phyloP scores from a whole-genome alignment of 2,329 filamentous ascomycete genomes.

The Chaetomium strumarium region DNA sequence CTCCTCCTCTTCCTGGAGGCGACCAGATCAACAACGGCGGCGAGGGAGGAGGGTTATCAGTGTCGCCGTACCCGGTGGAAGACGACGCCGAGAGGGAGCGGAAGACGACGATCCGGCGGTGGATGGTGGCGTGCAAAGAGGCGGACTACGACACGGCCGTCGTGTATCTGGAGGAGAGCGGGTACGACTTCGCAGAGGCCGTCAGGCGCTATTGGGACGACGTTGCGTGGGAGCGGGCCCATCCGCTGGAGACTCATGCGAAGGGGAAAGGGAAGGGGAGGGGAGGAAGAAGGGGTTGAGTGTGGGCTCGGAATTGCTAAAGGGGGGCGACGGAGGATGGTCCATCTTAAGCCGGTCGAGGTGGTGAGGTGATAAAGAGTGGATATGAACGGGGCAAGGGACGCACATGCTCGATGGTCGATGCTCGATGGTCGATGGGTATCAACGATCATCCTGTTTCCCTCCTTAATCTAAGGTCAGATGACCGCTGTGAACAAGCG shows the following conservation, averaged over 20 bases:
- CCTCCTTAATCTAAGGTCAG: background rate
- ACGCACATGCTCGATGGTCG: too few relatives aligned
- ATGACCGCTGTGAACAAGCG: background rate
- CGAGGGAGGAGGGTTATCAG: background rate
- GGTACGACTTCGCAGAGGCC: conserved; percentile 60
- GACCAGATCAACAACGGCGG: background rate
- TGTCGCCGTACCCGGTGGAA: conserved; percentile 66
- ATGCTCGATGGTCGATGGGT: background rate
- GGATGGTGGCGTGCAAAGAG: conserved; percentile 75
- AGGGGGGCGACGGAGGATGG: background rate
- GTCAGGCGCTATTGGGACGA: conserved; percentile 62
- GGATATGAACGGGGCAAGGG: background rate
- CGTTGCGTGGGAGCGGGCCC: conserved; percentile 66
- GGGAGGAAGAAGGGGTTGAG: background rate
- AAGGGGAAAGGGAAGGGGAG: background rate
- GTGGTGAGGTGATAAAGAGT: background rate
- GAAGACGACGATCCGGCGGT: conserved; percentile 65
- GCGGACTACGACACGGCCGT: conserved; percentile 70
- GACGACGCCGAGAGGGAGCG: conserved; percentile 67
- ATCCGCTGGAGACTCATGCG: conserved; percentile 47
- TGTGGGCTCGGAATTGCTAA: background rate
- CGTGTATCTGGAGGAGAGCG: conserved; percentile 65
- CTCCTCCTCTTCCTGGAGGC: too few relatives aligned
- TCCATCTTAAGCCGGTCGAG: background rate
- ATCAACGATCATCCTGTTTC: background rate